A percentile compares a stretch with the other conserved stretches of the same genome.
phyloP scores from a whole-genome alignment of 805 yeast species.

The Saccharomycopsis schoenii region DNA sequence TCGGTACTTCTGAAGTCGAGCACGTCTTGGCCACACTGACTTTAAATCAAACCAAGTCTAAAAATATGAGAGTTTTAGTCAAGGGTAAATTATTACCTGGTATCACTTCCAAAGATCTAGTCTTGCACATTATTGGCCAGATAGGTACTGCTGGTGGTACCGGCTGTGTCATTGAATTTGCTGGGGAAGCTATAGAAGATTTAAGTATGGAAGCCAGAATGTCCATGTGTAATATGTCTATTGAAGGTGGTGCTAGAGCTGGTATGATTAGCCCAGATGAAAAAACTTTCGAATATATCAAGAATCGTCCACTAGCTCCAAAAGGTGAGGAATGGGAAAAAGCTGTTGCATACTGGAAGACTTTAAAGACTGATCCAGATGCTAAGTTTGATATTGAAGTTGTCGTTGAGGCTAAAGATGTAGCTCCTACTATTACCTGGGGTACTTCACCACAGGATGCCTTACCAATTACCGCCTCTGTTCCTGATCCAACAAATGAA shows the following conservation, averaged over 20 bases:
- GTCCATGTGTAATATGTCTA: constrained; percentile 99
- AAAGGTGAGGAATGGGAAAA: constrained; percentile 91
- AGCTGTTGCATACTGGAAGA: constrained; percentile 84
- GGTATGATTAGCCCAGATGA: constrained; percentile 98
- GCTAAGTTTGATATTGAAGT: constrained; percentile 85
- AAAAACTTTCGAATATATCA: constrained; percentile 74
- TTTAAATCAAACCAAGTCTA: constrained; percentile 85
- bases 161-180: constrained; percentile 92
- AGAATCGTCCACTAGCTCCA: constrained; percentile 94
- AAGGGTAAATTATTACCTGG: constrained; percentile 81
- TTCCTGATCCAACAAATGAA: constrained; percentile 76
- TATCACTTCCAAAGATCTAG: constrained; percentile 90
- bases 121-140: constrained; percentile 87
- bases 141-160: constrained; percentile 99
- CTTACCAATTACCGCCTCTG: constrained; percentile 79
- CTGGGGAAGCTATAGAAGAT: constrained; percentile 86
- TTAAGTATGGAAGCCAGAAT: constrained; percentile 95
- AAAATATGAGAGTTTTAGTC: constrained; percentile 85
- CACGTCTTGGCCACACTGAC: constrained; percentile 98
- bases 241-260: constrained; percentile 98
- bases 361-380: constrained; percentile 80
- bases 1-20: constrained; percentile 98
- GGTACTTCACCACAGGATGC: constrained; percentile 99
- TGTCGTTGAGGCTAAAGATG: constrained; percentile 68
- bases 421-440: constrained; percentile 97